phyloP scores from a whole-genome alignment of 306 rosid species.

The Leucaena leucocephala region DNA sequence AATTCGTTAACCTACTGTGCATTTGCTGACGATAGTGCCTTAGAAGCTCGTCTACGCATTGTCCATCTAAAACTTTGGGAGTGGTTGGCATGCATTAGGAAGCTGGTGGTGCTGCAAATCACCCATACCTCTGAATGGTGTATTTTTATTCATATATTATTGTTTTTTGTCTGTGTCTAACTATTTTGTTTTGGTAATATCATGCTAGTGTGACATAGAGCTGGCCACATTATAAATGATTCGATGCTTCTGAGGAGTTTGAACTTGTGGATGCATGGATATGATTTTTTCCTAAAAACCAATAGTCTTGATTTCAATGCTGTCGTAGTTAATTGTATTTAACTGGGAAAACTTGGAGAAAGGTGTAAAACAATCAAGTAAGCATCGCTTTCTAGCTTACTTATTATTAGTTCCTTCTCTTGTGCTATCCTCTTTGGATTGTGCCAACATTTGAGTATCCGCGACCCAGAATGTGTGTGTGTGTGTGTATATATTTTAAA shows the following conservation, averaged over 20 bases:
- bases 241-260: constrained; percentile 18
- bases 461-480: too few relatives aligned
- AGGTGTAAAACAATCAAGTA: constrained; percentile 2
- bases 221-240: neutral
- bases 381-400: neutral
- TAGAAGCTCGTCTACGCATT: constrained; percentile 28
- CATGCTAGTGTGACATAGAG: neutral
- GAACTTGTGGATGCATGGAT: constrained; percentile 25
- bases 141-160: neutral
- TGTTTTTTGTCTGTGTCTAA: neutral
- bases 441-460: neutral
- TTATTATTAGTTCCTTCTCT: neutral
- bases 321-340: neutral
- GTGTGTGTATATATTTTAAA: too few relatives aligned
- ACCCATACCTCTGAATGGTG: constrained; percentile 18
- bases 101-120: neutral
- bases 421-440: neutral
- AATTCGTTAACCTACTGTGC: constrained; percentile 23
- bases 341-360: neutral
- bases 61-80: constrained; percentile 39
- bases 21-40: constrained; percentile 8
- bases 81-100: constrained; percentile 20
- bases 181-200: constrained; percentile 12
- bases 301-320: constrained; percentile 13
- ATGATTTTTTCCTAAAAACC: constrained; percentile 10